Conservation (phyloP, 257 asterid species). For the Thymus mandschuricus region DNA sequence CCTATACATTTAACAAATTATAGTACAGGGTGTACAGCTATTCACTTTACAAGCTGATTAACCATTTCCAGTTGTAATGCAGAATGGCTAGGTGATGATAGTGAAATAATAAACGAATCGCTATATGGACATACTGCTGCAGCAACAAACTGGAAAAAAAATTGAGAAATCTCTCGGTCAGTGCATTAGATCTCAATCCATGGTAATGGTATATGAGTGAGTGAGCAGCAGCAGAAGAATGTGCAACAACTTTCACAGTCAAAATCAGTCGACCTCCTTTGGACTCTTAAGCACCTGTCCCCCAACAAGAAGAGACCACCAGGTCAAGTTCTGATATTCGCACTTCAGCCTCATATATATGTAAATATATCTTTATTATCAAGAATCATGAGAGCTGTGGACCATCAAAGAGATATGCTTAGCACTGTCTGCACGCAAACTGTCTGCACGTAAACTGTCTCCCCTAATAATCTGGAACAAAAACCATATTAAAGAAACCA, state of each 20-base stretch:
- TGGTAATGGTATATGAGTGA: conserved; percentile 15
- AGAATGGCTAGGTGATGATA: background rate
- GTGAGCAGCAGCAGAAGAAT: background rate
- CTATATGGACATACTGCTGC: conserved; percentile 17
- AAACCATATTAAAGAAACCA: conserved; percentile 49
- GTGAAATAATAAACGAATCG: conserved; percentile 29
- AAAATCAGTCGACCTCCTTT: conserved; percentile 57
- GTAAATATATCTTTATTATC: conserved; percentile 39
- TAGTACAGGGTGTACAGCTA: conserved; percentile 36
- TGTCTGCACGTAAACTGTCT: conserved; percentile 66
- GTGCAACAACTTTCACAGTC: conserved; percentile 19
- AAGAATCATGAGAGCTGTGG: conserved; percentile 65
- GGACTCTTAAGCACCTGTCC: conserved; percentile 69
- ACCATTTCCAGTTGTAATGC: conserved; percentile 25
- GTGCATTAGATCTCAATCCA: conserved; percentile 13
- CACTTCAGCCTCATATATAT: conserved; percentile 38
- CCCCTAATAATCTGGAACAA: conserved; percentile 77
- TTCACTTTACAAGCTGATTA: conserved; percentile 29
- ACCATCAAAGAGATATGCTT: conserved; percentile 67
- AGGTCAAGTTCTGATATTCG: conserved; percentile 46
- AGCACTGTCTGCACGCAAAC: conserved; percentile 67
- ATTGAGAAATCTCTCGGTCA: conserved; percentile 1
- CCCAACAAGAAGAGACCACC: conserved; percentile 63
- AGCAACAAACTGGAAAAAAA: conserved; percentile 12
- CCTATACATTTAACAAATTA: conserved; percentile 26